phyloP scores from a whole-genome alignment of 2,329 filamentous ascomycete species.

The Xylariaceae sp. region DNA sequence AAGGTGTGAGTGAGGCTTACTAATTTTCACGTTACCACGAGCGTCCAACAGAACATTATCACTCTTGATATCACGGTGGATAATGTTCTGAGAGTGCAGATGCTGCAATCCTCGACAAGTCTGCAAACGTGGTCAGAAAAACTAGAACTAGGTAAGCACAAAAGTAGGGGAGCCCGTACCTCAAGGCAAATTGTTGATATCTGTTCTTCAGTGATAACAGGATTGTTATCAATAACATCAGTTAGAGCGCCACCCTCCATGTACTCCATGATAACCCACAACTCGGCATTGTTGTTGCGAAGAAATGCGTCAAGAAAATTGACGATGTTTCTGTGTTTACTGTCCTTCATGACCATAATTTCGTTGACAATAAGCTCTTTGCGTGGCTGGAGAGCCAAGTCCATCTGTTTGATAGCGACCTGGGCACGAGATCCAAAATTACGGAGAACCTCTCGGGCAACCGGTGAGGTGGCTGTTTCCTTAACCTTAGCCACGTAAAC shows the following conservation, averaged over 20 bases:
- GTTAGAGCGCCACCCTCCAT: constrained; percentile 98
- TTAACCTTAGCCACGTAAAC: constrained; percentile 97
- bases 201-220: constrained; percentile 88
- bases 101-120: constrained; percentile 94
- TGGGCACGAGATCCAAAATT: constrained; percentile 77
- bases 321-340: constrained; percentile 95
- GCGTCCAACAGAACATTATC: constrained; percentile 95
- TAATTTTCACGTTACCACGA: constrained; percentile 95
- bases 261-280: constrained; percentile 99
- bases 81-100: constrained; percentile 92
- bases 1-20: constrained; percentile 48
- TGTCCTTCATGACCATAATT: constrained; percentile 99
- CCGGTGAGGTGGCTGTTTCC: constrained; percentile 73
- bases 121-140: constrained; percentile 41
- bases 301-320: constrained; percentile 97
- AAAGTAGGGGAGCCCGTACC: constrained; percentile 48
- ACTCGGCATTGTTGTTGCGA: constrained; percentile 85
- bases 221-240: constrained; percentile 98
- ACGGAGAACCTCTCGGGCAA: constrained; percentile 72
- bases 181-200: constrained; percentile 96
- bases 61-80: constrained; percentile 98
- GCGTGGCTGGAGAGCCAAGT: constrained; percentile 89
- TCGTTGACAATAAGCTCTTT: constrained; percentile 99
- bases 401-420: constrained; percentile 99
- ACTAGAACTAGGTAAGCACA: neutral